Percentiles rank a stretch among this genome's conserved stretches.
Conservation (phyloP, 495 filamentous ascomycete species). For the Penicillium flavigenum region DNA sequence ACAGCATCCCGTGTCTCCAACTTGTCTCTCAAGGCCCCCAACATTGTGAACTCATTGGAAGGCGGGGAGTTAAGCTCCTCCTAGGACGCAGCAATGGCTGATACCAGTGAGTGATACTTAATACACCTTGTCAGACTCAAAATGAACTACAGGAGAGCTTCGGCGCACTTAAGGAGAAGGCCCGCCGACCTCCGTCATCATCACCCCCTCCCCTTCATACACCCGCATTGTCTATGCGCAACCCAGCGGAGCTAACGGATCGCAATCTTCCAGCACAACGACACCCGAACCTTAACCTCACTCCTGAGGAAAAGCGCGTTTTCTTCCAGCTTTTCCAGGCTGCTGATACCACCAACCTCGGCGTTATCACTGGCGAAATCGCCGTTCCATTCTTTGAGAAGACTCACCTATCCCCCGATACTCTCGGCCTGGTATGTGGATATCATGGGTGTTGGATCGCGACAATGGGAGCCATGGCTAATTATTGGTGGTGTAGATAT, state of each 20-base stretch:
- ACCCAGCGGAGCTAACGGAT: constrained; percentile 31
- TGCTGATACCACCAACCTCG: constrained; percentile 83
- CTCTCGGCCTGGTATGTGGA: constrained; percentile 79
- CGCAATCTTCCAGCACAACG: constrained; percentile 30
- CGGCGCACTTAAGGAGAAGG: constrained; percentile 32
- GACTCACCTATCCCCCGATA: constrained; percentile 77
- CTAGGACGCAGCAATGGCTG: constrained; percentile 41
- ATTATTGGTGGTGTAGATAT: constrained; percentile 63
- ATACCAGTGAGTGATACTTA: constrained; percentile 32
- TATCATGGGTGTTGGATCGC: background rate
- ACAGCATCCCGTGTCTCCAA: constrained; percentile 23
- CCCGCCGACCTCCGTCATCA: constrained; percentile 23
- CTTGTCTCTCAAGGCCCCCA: constrained; percentile 21
- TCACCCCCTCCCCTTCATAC: constrained; percentile 19
- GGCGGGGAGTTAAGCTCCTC: constrained; percentile 39
- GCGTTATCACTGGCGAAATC: constrained; percentile 93
- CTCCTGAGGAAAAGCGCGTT: constrained; percentile 85
- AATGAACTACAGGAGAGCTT: constrained; percentile 11
- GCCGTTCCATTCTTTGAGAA: constrained; percentile 98
- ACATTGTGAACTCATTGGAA: constrained; percentile 25
- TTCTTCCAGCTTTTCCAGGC: constrained; percentile 88
- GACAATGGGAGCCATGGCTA: constrained; percentile 11
- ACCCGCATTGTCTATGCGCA: constrained; percentile 15
- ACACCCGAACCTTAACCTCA: constrained; percentile 78
- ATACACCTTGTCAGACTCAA: background rate